Evolutionary conservation across 352 stramenopile species (phyloP).

Genomic region (Phytophthora melonis): DNA sequence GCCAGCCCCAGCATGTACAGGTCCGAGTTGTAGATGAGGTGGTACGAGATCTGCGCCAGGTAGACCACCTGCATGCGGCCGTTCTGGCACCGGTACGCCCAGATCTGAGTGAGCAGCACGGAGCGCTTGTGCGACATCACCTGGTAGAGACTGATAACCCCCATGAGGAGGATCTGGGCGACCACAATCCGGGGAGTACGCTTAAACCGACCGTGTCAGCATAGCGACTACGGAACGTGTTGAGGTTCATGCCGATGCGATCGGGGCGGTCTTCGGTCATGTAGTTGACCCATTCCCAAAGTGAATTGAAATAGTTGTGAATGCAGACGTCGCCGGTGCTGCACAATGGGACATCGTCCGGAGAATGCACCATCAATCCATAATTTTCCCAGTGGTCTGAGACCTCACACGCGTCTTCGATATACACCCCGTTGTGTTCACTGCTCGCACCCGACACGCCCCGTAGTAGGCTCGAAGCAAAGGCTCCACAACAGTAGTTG

Average conservation of each 20-base stretch:
- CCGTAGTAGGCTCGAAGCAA: neutral
- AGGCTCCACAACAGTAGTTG: neutral
- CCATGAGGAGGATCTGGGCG: too few species aligned
- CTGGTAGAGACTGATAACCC: too few species aligned
- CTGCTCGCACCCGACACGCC: neutral
- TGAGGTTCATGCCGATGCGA: neutral
- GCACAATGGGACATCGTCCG: neutral
- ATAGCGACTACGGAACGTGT: neutral
- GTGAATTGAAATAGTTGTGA: conserved; percentile 1
- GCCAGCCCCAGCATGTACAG: too few species aligned
- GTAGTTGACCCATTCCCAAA: conserved; percentile 5
- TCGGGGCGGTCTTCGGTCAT: neutral
- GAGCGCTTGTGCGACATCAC: too few species aligned
- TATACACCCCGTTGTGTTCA: neutral
- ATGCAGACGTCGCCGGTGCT: neutral
- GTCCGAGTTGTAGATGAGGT: too few species aligned
- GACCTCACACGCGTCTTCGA: conserved; percentile 3
- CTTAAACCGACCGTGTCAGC: too few species aligned
- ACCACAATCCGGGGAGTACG: too few species aligned
- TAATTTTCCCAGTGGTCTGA: neutral
- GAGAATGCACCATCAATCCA: conserved; percentile 1
- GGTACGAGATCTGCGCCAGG: too few species aligned
- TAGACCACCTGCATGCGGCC: too few species aligned
- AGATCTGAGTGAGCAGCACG: too few species aligned
- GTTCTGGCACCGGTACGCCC: too few species aligned